A percentile compares a stretch with the other conserved stretches of the same genome.
phyloP scores from a whole-genome alignment of 495 filamentous ascomycete genomes.

The Xylaria telfairii region DNA sequence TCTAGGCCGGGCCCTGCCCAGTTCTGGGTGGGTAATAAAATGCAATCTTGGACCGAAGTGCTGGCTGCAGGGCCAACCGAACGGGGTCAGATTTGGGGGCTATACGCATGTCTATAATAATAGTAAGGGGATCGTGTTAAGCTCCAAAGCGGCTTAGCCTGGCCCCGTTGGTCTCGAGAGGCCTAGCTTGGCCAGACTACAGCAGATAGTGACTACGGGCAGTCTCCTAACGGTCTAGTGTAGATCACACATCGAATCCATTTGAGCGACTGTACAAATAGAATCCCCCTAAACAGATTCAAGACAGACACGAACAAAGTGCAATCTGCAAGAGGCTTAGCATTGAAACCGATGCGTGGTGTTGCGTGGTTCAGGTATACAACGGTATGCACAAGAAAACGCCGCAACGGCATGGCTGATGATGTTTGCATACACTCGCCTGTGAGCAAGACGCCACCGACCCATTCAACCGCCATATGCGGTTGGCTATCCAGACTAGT shows the following conservation, averaged over 20 bases:
- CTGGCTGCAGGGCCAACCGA: neutral
- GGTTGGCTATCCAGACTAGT: neutral
- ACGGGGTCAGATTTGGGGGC: neutral
- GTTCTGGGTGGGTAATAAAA: conserved; percentile 20
- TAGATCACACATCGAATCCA: neutral
- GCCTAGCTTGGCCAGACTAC: neutral
- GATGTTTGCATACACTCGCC: conserved; percentile 11
- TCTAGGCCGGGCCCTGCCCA: conserved; percentile 31
- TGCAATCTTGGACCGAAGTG: conserved; percentile 19
- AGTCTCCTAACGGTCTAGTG: too few species aligned
- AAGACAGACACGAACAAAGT: neutral
- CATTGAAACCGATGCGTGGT: neutral
- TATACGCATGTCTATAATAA: conserved; percentile 1
- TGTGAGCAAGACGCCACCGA: conserved; percentile 10
- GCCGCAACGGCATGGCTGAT: conserved; percentile 11
- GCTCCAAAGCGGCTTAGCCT: neutral
- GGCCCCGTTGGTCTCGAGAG: too few species aligned
- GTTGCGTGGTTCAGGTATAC: neutral
- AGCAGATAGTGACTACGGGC: too few species aligned
- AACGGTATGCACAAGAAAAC: neutral
- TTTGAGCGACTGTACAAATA: neutral
- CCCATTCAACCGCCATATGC: neutral
- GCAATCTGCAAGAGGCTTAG: neutral
- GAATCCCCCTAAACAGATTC: neutral
- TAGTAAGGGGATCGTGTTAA: conserved; percentile 1